Conservation (phyloP, 768 basidiomycete genomes). For the Hygrocybe coccinea region DNA sequence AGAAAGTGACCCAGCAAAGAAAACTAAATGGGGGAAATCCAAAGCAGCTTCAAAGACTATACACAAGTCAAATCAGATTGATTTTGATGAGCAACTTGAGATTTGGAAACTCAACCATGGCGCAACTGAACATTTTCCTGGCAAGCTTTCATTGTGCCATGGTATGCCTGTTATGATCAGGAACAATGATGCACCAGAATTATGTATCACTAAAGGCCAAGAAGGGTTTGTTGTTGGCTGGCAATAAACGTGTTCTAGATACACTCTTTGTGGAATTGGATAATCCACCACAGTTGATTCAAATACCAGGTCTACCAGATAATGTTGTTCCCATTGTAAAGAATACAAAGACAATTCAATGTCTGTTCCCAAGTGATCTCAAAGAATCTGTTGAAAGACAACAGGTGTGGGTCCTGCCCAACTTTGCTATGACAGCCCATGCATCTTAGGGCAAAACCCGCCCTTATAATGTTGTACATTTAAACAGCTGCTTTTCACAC, state of each 20-base stretch:
- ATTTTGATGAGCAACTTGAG: conserved; percentile 10
- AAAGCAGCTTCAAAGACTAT: not conserved
- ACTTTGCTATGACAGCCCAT: conserved; percentile 29
- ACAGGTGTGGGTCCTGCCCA: conserved; percentile 23
- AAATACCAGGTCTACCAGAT: conserved; percentile 8
- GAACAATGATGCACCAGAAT: conserved; percentile 22
- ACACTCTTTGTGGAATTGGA: conserved; percentile 11
- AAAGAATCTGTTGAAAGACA: conserved; percentile 9
- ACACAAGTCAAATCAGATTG: conserved; percentile 1
- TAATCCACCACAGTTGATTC: conserved; percentile 9
- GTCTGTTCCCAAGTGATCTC: conserved; percentile 14
- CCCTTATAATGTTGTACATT: conserved; percentile 25
- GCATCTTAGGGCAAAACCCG: conserved; percentile 25
- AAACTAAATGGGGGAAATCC: not conserved
- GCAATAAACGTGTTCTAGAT: conserved; percentile 19
- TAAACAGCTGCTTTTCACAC: conserved; percentile 13
- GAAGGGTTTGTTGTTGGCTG: conserved; percentile 28
- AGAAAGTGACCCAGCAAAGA: not conserved
- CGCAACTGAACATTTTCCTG: conserved; percentile 23
- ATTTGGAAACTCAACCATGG: conserved; percentile 24
- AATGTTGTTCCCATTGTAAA: conserved; percentile 16
- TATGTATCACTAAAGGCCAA: conserved; percentile 22
- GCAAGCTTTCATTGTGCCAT: conserved; percentile 26
- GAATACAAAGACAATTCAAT: not conserved
- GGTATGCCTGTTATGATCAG: conserved; percentile 34